Evolutionary conservation across 305 asterid genomes (phyloP).

Genomic region (Euphrasia arctica): DNA sequence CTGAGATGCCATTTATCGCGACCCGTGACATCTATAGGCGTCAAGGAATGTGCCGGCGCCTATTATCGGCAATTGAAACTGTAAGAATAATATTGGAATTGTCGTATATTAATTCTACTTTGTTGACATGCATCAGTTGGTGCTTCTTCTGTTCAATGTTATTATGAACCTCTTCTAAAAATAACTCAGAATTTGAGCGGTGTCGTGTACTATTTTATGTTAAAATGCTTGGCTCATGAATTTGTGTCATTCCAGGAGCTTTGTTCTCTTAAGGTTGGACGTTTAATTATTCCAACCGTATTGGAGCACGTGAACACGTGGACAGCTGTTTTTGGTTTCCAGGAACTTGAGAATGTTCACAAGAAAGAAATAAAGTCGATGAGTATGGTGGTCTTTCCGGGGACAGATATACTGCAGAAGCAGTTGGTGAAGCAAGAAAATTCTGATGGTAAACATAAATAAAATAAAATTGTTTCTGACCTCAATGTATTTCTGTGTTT

Average conservation of each 20-base stretch:
- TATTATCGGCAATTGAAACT: conserved; percentile 72
- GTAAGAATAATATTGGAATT: conserved; percentile 38
- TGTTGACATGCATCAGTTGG: conserved; percentile 11
- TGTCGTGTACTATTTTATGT: neutral
- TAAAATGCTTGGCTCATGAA: conserved; percentile 17
- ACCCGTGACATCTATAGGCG: conserved; percentile 89
- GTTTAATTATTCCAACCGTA: conserved; percentile 83
- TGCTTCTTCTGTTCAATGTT: conserved; percentile 15
- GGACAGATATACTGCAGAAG: conserved; percentile 93
- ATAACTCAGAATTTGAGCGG: neutral
- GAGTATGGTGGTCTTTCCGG: conserved; percentile 94
- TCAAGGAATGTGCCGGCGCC: conserved; percentile 97
- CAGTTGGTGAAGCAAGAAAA: conserved; percentile 44
- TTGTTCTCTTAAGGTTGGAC: conserved; percentile 60
- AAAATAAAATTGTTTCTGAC: neutral
- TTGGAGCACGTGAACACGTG: conserved; percentile 94
- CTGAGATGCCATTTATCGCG: conserved; percentile 99
- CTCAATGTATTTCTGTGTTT: neutral
- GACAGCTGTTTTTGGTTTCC: conserved; percentile 77
- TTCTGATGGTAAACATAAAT: conserved; percentile 44
- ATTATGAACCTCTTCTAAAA: conserved; percentile 8
- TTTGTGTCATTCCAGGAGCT: conserved; percentile 56
- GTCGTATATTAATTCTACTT: conserved; percentile 10
- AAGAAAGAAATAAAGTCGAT: conserved; percentile 65
- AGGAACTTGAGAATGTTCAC: conserved; percentile 51